A percentile compares a stretch with the other conserved stretches of the same genome.
Conservation (phyloP, 2,329 filamentous ascomycete species). For the Pseudopyrenochaeta lycopersici region DNA sequence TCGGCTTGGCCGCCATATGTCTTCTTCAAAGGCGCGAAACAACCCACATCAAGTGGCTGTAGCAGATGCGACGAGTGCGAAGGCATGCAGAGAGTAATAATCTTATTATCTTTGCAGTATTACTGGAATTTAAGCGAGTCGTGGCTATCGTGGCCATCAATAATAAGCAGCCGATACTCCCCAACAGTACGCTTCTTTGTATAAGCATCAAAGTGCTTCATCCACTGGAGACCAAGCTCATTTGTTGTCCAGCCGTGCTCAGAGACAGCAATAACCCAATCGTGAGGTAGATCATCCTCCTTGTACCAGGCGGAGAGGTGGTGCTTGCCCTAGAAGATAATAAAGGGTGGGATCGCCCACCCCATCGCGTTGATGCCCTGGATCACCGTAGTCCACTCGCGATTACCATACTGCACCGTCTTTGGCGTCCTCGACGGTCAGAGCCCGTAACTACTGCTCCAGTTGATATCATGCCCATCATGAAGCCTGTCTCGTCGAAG, state of each 20-base stretch:
- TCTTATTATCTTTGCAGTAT: neutral
- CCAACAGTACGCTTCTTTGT: no score
- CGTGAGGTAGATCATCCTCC: slow-evolving; percentile 14
- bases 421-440: slow-evolving; percentile 24
- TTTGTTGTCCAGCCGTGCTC: slow-evolving; percentile 49
- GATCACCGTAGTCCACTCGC: slow-evolving; percentile 36
- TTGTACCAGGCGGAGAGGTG: slow-evolving; percentile 4
- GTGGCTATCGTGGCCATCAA: neutral
- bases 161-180: no score
- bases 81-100: no score
- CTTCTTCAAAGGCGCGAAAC: neutral
- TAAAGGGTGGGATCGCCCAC: slow-evolving; percentile 17
- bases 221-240: slow-evolving; percentile 45
- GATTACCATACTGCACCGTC: slow-evolving; percentile 32
- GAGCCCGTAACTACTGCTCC: slow-evolving; percentile 36
- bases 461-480: slow-evolving; percentile 38
- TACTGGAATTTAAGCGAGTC: neutral
- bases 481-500: slow-evolving; percentile 42
- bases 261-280: slow-evolving; percentile 40
- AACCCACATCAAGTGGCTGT: no score
- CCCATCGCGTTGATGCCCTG: slow-evolving; percentile 13
- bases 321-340: slow-evolving; percentile 24
- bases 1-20: neutral
- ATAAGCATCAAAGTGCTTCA: slow-evolving; percentile 49
- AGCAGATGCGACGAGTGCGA: no score